phyloP scores from a whole-genome alignment of 192 early-diverging fungal species.

The Coemansia sp. region DNA sequence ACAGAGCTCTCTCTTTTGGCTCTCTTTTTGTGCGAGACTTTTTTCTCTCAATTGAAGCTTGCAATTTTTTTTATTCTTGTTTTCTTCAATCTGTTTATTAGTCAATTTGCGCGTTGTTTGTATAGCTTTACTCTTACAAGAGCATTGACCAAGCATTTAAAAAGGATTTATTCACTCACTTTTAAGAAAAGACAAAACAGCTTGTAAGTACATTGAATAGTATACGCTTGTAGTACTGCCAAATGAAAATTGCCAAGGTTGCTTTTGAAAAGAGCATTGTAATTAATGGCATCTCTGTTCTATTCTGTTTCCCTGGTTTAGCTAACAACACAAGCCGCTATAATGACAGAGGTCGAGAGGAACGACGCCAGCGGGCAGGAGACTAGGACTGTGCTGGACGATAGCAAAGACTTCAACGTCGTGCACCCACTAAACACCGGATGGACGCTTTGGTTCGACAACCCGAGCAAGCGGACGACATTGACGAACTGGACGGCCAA shows the following conservation, averaged over 20 bases:
- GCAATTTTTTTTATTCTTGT: conserved; percentile 8
- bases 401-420: conserved; percentile 71
- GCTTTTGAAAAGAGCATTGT: not conserved
- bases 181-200: conserved; percentile 1
- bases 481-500: conserved; percentile 78
- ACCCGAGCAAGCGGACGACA: conserved; percentile 76
- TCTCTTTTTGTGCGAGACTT: not conserved
- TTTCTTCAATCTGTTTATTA: conserved; percentile 6
- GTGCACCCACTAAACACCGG: conserved; percentile 85
- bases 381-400: conserved; percentile 58
- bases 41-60: not conserved
- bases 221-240: not conserved
- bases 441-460: conserved; percentile 97
- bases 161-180: not conserved
- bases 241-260: no score
- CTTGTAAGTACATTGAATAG: conserved; percentile 9
- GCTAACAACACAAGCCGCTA: not conserved
- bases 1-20: not conserved
- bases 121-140: not conserved
- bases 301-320: not conserved
- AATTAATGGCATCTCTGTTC: not conserved
- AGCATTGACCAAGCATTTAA: not conserved
- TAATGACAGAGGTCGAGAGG: conserved; percentile 38
- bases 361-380: conserved; percentile 5
- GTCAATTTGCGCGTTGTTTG: conserved; percentile 1